Evolutionary conservation across 176 grass and related monocot genomes (phyloP), one percentile per base, ranked within the genome.

Genomic region (Aegilops bicornis): DNA sequence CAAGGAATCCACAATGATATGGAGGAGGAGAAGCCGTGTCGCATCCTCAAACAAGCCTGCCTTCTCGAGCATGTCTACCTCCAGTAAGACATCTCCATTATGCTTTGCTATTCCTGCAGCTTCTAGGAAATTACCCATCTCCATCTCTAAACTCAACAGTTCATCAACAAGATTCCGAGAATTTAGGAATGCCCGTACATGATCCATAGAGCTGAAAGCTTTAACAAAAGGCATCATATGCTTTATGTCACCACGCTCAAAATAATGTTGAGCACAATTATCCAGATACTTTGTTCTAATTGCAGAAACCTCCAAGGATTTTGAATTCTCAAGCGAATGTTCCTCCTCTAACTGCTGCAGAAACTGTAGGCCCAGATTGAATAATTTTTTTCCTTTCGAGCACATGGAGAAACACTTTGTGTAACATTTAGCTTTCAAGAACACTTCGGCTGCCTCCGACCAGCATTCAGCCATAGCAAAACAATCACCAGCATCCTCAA

Each of bases 401-500:
- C 95, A 95, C 85, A 87, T 73, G 27, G 80, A 77, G 4, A 91
- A 70, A 82, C 93, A 92, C 54, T 98, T 88, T 5, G 61, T 24
- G 13, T 95, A 93, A 82, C 89, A 98, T 76, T 86, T 95, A 35
- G 82, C 93, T 91, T 85, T 86, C 12, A 92, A 91, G 70, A 90
- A 98, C 10, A 74, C 72, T 60, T 93, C 71, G 43, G 92, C 93
- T 71, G 95, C 95, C 70, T 19, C 76, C 23, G 47, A 45, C 92
- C 91, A 95, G 76, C 79, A 73, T 73, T 90, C 84, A 79, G 52
- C 58, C 37, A 35, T 77, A 33, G 36, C 69, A 73, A 98, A 98
- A 58, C 95, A 98, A 12, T 98, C 85, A 10, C 79, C 95, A 5
- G 95, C 92, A 88, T 89, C 89, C 54, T 98, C 83, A 56, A 98